phyloP scores from a whole-genome alignment of 305 asterid species.

The Fraxinus velutina region DNA sequence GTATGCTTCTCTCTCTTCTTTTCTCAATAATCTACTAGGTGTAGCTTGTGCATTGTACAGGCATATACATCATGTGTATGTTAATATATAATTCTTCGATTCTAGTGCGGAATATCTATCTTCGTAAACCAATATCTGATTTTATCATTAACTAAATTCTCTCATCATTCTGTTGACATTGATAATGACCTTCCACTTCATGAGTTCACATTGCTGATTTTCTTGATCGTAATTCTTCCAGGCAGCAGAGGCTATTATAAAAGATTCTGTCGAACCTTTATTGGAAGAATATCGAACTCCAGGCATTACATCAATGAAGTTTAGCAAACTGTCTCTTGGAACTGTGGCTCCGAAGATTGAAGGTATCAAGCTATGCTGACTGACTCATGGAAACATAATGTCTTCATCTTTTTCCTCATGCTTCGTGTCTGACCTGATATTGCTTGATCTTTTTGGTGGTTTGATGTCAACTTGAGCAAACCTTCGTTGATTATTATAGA shows the following conservation, averaged over 20 bases:
- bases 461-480: constrained; percentile 3
- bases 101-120: neutral
- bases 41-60: neutral
- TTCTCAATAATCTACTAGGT: neutral
- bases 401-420: neutral
- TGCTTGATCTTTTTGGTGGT: neutral
- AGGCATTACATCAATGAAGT: constrained; percentile 82
- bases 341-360: constrained; percentile 98
- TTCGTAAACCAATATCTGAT: neutral
- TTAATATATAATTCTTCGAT: neutral
- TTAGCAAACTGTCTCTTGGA: constrained; percentile 88
- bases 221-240: constrained; percentile 30
- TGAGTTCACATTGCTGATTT: constrained; percentile 16
- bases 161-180: constrained; percentile 3
- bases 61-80: neutral
- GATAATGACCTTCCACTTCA: constrained; percentile 8
- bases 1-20: constrained; percentile 52
- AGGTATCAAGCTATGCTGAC: constrained; percentile 44
- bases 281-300: constrained; percentile 90
- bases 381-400: neutral
- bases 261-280: constrained; percentile 87
- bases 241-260: constrained; percentile 95
- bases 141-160: constrained; percentile 5
- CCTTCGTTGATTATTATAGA: constrained; percentile 5
- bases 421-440: constrained; percentile 2